Evolutionary conservation across 176 grass and related monocot species (phyloP), one percentile per base, ranked within the genome.

Genomic region (Coix lacrymajobi): DNA sequence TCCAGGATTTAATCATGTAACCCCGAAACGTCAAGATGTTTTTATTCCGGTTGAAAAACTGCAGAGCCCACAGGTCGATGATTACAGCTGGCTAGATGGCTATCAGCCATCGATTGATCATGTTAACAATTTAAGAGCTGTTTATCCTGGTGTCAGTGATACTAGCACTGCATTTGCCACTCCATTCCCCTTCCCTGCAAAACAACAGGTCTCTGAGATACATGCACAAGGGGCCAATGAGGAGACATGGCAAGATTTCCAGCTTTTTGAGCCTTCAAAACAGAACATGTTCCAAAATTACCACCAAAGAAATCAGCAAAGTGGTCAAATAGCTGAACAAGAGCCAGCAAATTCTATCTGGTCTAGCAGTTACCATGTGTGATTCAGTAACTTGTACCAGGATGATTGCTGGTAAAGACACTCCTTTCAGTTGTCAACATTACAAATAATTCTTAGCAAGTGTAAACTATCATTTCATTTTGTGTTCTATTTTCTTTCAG

Each of bases 201-300:
- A 83, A 39, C 86, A 83, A 30, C 93, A 89, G 57, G 74, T 82
- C 46, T 88, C 88, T 61, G 66, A 51, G 75, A 80, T 79, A 58
- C 81, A 84, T 13, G 12, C 43, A 32, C 61, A 73, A 72, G 73
- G 22, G 7, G 22, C 44, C 8, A 75, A 84, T 75, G 93, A 90
- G 62, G 90, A 61, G 81, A 78, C 79, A 72, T 94, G 94, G 94
- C 85, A 91, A 30, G 92, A 95, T 91, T 94, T 98, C 74, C 86
- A 93, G 61, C 95, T 88, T 81, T 98, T 95, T 78, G 92, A 93
- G 36, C 92, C 92, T 57, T 26, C 81, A 39, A 87, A 93, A 78
- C 62, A 90, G 45, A 91, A 84, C 78, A 81, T 82, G 40, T 77
- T 83, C 54, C 77, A 88, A 66, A 79, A 90, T 46, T 56, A 67